These are phyloP conservation scores for Termitomyces eurrhizus DNA, from an alignment of 768 basidiomycete species.

Conservation along the genomic window DNA sequence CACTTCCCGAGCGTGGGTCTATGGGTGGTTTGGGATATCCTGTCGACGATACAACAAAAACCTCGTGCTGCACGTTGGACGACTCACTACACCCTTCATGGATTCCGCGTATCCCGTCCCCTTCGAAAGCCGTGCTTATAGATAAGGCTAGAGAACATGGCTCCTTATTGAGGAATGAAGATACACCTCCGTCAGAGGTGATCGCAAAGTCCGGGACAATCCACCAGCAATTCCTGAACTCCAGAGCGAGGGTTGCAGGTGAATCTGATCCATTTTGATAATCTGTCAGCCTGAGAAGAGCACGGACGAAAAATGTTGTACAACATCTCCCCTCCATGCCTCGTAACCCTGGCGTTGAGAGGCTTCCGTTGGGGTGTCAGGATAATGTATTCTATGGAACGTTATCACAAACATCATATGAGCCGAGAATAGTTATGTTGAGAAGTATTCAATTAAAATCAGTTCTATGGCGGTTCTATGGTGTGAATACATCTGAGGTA, in stretches of 20 bases:
- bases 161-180: no score
- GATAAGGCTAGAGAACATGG: background rate
- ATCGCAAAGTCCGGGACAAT: background rate
- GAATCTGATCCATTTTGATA: slow-evolving; percentile 4
- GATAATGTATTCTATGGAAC: background rate
- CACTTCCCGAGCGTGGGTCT: background rate
- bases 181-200: no score
- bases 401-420: background rate
- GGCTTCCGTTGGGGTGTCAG: background rate
- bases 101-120: background rate
- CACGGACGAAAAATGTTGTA: background rate
- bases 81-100: background rate
- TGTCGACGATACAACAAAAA: background rate
- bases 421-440: background rate
- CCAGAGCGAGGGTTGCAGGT: background rate
- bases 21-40: background rate
- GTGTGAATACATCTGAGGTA: background rate
- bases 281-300: background rate
- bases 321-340: background rate
- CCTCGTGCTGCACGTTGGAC: background rate
- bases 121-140: background rate
- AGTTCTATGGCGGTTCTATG: no score
- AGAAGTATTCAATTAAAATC: no score
- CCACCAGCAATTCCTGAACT: background rate
- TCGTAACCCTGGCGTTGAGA: background rate